Evolutionary conservation across 2,329 filamentous ascomycete species (phyloP).

Genomic region (Colletotrichum spaethianum): DNA sequence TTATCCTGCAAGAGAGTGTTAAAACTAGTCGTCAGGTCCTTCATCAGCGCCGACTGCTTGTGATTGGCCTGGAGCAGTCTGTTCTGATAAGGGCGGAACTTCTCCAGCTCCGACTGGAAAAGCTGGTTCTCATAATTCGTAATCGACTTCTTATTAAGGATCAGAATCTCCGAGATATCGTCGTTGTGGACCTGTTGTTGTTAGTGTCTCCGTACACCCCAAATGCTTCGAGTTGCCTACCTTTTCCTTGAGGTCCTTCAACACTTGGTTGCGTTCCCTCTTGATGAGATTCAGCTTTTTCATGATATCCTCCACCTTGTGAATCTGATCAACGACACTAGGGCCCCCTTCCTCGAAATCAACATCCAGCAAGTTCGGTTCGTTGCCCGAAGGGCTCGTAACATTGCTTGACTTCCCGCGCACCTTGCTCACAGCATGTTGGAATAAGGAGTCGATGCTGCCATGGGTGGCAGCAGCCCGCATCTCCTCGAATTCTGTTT

Average conservation of each 20-base stretch:
- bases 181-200: slow-evolving; percentile 85
- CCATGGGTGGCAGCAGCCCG: slow-evolving; percentile 87
- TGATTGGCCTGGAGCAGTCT: slow-evolving; percentile 93
- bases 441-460: slow-evolving; percentile 90
- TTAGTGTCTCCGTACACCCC: slow-evolving; percentile 42
- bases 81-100: slow-evolving; percentile 94
- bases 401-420: slow-evolving; percentile 75
- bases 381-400: slow-evolving; percentile 71
- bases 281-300: slow-evolving; percentile 95
- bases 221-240: slow-evolving; percentile 61
- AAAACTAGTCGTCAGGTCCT: slow-evolving; percentile 91
- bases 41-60: slow-evolving; percentile 94
- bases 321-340: slow-evolving; percentile 91
- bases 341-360: slow-evolving; percentile 87
- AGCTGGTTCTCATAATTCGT: slow-evolving; percentile 91
- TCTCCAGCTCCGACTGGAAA: slow-evolving; percentile 97
- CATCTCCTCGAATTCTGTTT: slow-evolving; percentile 96
- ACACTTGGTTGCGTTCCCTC: slow-evolving; percentile 88
- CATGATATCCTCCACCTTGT: slow-evolving; percentile 88
- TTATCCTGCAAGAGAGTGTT: slow-evolving; percentile 93
- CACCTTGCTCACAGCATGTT: slow-evolving; percentile 85
- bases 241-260: slow-evolving; percentile 98
- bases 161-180: slow-evolving; percentile 97
- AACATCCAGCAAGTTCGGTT: slow-evolving; percentile 89
- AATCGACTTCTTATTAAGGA: slow-evolving; percentile 97